Conservation (phyloP, 345 rosid genomes). For the Euphorbia tirucalli region DNA sequence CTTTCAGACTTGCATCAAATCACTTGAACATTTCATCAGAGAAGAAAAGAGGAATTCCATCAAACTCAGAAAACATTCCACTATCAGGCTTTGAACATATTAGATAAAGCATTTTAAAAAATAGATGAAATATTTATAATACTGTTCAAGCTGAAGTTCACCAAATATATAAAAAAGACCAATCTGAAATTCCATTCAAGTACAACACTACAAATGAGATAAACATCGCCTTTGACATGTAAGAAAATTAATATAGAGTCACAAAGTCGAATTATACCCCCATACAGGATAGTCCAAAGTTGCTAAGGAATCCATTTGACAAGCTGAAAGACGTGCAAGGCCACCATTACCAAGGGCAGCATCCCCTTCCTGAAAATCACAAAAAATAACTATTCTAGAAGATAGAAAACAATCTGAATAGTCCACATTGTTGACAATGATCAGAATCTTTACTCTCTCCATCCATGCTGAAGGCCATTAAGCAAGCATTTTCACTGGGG, state of each 20-base stretch:
- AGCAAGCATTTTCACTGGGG: neutral
- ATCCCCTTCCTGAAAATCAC: slow-evolving; percentile 44
- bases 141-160: neutral
- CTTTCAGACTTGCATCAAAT: neutral
- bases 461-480: neutral
- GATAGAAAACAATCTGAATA: neutral
- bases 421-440: neutral
- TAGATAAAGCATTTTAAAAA: neutral
- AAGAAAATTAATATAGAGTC: neutral
- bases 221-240: neutral
- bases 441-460: neutral
- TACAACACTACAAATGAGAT: neutral
- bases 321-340: slow-evolving; percentile 54
- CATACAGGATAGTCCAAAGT: slow-evolving; percentile 53
- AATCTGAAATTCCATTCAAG: neutral
- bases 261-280: slow-evolving; percentile 33
- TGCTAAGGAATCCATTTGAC: slow-evolving; percentile 56
- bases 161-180: neutral
- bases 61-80: neutral
- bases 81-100: neutral
- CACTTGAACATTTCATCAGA: neutral
- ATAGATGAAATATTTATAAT: neutral
- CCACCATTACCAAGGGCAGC: slow-evolving; percentile 58
- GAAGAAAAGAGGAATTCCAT: neutral
- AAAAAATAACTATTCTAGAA: slow-evolving; percentile 3